Evolutionary conservation across 306 rosid genomes (phyloP).

Genomic region (Pyrus pyrifolia): DNA sequence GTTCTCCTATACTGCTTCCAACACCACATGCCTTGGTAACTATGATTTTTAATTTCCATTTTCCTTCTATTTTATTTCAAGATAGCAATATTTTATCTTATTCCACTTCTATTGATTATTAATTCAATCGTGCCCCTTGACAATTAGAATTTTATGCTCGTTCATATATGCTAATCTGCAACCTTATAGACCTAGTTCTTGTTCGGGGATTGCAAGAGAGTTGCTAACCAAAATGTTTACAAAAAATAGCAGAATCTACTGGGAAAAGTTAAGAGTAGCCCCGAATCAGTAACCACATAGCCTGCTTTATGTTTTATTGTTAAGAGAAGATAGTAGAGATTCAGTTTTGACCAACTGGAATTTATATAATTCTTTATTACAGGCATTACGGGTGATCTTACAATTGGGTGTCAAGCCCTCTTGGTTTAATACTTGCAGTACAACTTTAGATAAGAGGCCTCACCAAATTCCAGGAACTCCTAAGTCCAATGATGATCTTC

Average conservation of each 20-base stretch:
- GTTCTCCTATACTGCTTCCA: slow-evolving; percentile 87
- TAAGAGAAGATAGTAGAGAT: not conserved
- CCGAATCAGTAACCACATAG: not conserved
- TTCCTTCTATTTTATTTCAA: slow-evolving; percentile 12
- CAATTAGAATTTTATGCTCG: not conserved
- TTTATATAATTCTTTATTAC: slow-evolving; percentile 18
- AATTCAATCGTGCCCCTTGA: not conserved
- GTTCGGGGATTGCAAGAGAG: not conserved
- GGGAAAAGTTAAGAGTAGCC: not conserved
- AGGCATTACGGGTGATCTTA: slow-evolving; percentile 92
- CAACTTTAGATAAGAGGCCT: slow-evolving; percentile 65
- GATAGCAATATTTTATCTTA: slow-evolving; percentile 5
- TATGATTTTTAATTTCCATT: slow-evolving; percentile 12
- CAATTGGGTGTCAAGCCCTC: slow-evolving; percentile 91
- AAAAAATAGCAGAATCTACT: not conserved
- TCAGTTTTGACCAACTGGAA: not conserved
- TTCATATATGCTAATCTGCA: not conserved
- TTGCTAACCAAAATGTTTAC: not conserved
- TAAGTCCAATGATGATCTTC: slow-evolving; percentile 62
- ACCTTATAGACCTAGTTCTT: not conserved
- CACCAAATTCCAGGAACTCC: slow-evolving; percentile 76
- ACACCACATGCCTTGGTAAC: slow-evolving; percentile 94
- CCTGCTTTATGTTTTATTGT: not conserved
- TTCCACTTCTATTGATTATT: slow-evolving; percentile 8
- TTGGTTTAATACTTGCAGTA: slow-evolving; percentile 91